Evolutionary conservation across 495 filamentous ascomycete genomes (phyloP).

Genomic region (Lindgomyces ingoldianus): DNA sequence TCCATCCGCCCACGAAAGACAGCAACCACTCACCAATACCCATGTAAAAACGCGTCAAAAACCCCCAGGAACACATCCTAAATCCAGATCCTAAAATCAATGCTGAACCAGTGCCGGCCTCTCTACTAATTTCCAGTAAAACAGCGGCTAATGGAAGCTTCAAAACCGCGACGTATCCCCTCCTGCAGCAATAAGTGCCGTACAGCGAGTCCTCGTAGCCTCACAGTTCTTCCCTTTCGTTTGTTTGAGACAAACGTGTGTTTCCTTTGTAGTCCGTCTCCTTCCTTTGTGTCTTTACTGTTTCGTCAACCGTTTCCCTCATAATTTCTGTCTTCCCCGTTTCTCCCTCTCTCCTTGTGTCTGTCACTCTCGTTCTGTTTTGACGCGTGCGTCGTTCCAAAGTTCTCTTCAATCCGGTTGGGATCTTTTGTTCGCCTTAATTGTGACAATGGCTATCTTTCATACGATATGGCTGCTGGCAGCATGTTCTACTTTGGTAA

Average conservation of each 20-base stretch:
- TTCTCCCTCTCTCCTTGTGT: constrained; percentile 10
- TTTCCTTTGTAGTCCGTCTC: constrained; percentile 14
- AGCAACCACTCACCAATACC: constrained; percentile 21
- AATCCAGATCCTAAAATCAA: constrained; percentile 14
- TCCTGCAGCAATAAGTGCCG: background rate
- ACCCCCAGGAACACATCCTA: constrained; percentile 21
- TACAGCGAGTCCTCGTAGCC: constrained; percentile 3
- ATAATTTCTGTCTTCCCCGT: constrained; percentile 20
- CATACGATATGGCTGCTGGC: constrained; percentile 35
- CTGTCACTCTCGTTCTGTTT: constrained; percentile 12
- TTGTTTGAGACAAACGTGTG: constrained; percentile 22
- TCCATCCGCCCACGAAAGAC: constrained; percentile 2
- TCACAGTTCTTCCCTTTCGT: constrained; percentile 27
- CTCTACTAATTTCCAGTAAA: constrained; percentile 30
- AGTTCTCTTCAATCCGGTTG: constrained; percentile 2
- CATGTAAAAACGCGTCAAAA: background rate
- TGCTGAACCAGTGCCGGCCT: constrained; percentile 31
- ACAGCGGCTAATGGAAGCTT: constrained; percentile 38
- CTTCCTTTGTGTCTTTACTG: constrained; percentile 9
- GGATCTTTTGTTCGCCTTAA: constrained; percentile 27
- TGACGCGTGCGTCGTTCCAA: constrained; percentile 24
- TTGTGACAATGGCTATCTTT: constrained; percentile 30
- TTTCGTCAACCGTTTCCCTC: constrained; percentile 34
- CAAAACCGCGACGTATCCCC: constrained; percentile 28
- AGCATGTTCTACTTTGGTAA: constrained; percentile 27